Conservation (phyloP, 2,329 filamentous ascomycete species). For the Colletotrichum sp. region DNA sequence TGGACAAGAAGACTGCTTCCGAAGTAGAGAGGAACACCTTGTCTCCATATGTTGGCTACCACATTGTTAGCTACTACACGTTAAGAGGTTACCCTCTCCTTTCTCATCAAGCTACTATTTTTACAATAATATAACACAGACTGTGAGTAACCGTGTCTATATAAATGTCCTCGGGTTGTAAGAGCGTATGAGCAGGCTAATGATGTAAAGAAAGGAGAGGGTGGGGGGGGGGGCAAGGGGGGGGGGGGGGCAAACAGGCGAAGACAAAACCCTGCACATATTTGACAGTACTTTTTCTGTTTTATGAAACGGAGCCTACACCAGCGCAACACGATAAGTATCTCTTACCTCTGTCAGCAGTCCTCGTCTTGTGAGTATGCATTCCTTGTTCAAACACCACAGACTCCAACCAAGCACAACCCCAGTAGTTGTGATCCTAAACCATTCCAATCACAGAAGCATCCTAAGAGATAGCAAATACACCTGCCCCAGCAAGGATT, state of each 20-base stretch:
- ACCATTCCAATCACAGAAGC: not conserved
- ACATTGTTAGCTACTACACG: not conserved
- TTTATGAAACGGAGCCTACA: rapidly evolving
- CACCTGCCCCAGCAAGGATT: not conserved
- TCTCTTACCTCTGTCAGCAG: not conserved
- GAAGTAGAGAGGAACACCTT: not conserved
- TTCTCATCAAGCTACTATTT: not conserved
- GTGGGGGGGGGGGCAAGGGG: no score
- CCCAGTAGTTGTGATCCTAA: not conserved
- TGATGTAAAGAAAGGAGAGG: not conserved
- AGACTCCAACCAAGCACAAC: not conserved
- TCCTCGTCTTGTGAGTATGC: not conserved
- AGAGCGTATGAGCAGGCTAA: not conserved
- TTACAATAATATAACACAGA: rapidly evolving
- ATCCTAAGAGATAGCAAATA: not conserved
- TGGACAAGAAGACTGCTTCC: not conserved
- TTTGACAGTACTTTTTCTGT: not conserved
- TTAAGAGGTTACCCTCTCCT: not conserved
- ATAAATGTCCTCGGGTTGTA: not conserved
- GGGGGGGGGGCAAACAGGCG: not conserved
- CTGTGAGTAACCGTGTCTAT: not conserved
- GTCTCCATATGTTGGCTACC: not conserved
- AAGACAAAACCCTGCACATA: not conserved
- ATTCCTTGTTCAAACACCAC: not conserved
- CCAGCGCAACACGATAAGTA: rapidly evolving